Evolutionary conservation across 1,284 basidiomycete species (phyloP).

Genomic region (Gymnopus androsaceus): DNA sequence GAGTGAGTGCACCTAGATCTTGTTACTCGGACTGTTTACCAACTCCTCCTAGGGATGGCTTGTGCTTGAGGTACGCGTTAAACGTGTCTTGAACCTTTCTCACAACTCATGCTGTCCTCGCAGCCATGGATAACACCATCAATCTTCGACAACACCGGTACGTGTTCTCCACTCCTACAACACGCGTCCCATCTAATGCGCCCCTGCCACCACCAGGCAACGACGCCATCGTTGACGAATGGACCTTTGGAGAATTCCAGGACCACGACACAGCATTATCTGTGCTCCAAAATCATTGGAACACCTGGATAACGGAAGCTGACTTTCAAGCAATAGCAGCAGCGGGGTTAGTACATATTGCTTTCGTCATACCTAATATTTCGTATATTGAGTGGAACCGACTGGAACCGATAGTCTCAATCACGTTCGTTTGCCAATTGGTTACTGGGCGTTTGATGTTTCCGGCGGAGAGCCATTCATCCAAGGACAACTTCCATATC

Average conservation of each 20-base stretch:
- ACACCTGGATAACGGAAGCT: constrained; percentile 77
- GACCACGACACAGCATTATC: constrained; percentile 46
- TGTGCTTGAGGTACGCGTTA: constrained; percentile 62
- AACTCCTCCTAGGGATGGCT: too few relatives aligned
- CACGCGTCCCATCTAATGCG: neutral
- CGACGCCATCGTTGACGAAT: constrained; percentile 77
- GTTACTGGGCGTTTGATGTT: constrained; percentile 91
- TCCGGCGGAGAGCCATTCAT: constrained; percentile 84
- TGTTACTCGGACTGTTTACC: too few relatives aligned
- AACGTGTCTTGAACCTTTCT: neutral
- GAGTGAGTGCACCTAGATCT: too few relatives aligned
- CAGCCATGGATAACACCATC: constrained; percentile 87
- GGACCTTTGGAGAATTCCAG: constrained; percentile 76
- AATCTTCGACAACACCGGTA: constrained; percentile 76
- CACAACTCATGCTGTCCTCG: neutral
- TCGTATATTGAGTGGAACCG: too few relatives aligned
- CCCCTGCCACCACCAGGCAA: constrained; percentile 36
- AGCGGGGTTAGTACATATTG: constrained; percentile 68
- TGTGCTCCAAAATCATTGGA: constrained; percentile 70
- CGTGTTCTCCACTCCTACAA: neutral
- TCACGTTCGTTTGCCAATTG: constrained; percentile 87
- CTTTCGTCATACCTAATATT: constrained; percentile 15
- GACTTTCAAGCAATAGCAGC: constrained; percentile 76
- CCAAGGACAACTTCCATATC: constrained; percentile 77
- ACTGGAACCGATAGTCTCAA: too few relatives aligned